Conservation (phyloP, 2,329 filamentous ascomycete species). For the Aspergillus candidus region DNA sequence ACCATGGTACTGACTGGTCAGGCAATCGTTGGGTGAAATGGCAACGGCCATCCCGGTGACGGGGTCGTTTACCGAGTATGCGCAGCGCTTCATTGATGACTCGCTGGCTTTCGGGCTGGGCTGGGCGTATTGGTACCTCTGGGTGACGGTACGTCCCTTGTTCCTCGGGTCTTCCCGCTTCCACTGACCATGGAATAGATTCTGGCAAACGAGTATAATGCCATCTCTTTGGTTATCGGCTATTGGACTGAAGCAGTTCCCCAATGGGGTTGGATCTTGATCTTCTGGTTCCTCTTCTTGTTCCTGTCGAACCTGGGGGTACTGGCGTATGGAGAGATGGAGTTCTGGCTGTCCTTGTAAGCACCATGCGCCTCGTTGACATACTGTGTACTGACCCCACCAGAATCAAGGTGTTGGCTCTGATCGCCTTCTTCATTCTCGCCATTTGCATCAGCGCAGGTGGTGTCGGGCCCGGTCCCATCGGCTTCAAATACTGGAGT, state of each 20-base stretch:
- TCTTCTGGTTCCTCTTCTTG: slow-evolving; percentile 43
- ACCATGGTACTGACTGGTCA: slow-evolving; percentile 40
- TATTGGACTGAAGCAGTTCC: slow-evolving; percentile 43
- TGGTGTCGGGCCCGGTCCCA: slow-evolving; percentile 24
- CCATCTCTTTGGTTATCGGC: slow-evolving; percentile 40
- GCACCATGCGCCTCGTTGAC: neutral
- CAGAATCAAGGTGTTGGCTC: slow-evolving; percentile 29
- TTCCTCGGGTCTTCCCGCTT: neutral
- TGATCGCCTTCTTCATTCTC: slow-evolving; percentile 29
- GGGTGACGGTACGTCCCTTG: slow-evolving; percentile 31
- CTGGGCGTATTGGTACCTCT: slow-evolving; percentile 60
- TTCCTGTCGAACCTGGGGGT: slow-evolving; percentile 37
- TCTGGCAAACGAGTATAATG: slow-evolving; percentile 43
- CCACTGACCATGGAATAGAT: slow-evolving; percentile 12
- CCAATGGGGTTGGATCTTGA: slow-evolving; percentile 43
- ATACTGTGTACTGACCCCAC: slow-evolving; percentile 1
- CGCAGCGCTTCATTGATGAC: slow-evolving; percentile 65
- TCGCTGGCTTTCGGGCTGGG: slow-evolving; percentile 63
- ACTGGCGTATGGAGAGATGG: slow-evolving; percentile 50
- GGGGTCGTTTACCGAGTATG: slow-evolving; percentile 65
- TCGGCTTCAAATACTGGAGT: slow-evolving; percentile 36
- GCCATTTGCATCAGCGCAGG: slow-evolving; percentile 30
- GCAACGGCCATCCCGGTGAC: slow-evolving; percentile 67
- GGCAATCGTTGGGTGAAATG: slow-evolving; percentile 69
- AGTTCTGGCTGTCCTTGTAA: slow-evolving; percentile 40